Conservation (phyloP, 192 early-diverging fungal species). For the Chytriomyces hyalinus region DNA sequence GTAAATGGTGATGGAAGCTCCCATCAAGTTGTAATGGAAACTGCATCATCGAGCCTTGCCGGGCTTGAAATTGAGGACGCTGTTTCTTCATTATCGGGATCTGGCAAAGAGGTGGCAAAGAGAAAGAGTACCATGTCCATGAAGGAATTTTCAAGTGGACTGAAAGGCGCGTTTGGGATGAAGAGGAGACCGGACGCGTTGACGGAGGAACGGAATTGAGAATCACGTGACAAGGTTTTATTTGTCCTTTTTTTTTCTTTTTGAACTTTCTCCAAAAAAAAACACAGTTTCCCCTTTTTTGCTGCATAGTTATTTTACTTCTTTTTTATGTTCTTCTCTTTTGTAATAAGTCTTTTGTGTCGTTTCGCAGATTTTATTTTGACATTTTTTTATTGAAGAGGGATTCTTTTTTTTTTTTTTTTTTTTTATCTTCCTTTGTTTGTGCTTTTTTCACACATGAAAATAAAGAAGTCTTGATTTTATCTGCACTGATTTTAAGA, state of each 20-base stretch:
- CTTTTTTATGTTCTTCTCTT: not conserved
- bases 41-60: not conserved
- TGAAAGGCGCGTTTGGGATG: slow-evolving; percentile 9
- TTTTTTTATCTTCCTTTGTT: not conserved
- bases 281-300: not conserved
- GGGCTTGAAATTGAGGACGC: not conserved
- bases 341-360: too few species aligned
- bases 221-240: slow-evolving; percentile 1
- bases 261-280: not conserved
- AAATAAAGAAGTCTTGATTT: not conserved
- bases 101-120: not conserved
- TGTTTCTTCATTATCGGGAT: not conserved
- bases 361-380: too few species aligned
- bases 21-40: not conserved
- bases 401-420: not conserved
- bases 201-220: slow-evolving; percentile 11
- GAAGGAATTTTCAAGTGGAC: slow-evolving; percentile 33
- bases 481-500: not conserved
- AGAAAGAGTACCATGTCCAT: slow-evolving; percentile 10
- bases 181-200: not conserved
- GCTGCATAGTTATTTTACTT: slow-evolving; percentile 12
- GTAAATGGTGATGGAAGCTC: not conserved
- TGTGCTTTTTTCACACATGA: not conserved
- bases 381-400: too few species aligned
- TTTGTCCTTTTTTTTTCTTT: not conserved